A percentile compares a stretch with the other conserved stretches of the same genome.
phyloP scores from a whole-genome alignment of 345 rosid species.

The Passiflora organensis region DNA sequence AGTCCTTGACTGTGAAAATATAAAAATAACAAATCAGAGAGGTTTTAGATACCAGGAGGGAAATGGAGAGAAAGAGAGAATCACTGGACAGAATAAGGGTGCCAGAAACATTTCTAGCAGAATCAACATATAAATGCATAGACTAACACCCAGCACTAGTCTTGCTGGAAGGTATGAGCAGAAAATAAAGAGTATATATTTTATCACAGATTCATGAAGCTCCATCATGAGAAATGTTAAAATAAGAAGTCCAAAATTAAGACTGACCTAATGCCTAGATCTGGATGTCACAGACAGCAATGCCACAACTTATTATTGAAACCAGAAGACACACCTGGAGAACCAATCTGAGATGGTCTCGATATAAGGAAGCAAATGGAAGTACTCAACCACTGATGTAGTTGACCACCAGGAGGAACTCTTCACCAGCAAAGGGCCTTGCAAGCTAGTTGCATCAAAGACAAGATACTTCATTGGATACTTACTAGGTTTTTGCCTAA shows the following conservation, averaged over 20 bases:
- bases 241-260: too few species aligned
- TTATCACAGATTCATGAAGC: too few species aligned
- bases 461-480: conserved; percentile 3
- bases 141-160: too few species aligned
- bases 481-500: neutral
- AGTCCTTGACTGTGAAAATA: conserved; percentile 14
- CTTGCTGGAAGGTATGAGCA: too few species aligned
- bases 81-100: too few species aligned
- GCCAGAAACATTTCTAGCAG: too few species aligned
- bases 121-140: too few species aligned
- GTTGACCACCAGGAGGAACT: conserved; percentile 15
- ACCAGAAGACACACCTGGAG: neutral
- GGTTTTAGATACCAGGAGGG: neutral
- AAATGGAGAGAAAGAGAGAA: neutral
- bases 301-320: neutral
- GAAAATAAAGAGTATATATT: too few species aligned
- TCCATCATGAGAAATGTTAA: too few species aligned
- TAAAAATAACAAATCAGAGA: neutral
- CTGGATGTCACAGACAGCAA: too few species aligned
- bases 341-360: conserved; percentile 16
- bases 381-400: conserved; percentile 21
- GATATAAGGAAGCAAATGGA: conserved; percentile 26
- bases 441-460: conserved; percentile 17
- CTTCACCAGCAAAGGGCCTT: conserved; percentile 20
- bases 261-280: too few species aligned